Evolutionary conservation across 192 early-diverging fungal genomes (phyloP).

Genomic region (Coemansia aciculifera): DNA sequence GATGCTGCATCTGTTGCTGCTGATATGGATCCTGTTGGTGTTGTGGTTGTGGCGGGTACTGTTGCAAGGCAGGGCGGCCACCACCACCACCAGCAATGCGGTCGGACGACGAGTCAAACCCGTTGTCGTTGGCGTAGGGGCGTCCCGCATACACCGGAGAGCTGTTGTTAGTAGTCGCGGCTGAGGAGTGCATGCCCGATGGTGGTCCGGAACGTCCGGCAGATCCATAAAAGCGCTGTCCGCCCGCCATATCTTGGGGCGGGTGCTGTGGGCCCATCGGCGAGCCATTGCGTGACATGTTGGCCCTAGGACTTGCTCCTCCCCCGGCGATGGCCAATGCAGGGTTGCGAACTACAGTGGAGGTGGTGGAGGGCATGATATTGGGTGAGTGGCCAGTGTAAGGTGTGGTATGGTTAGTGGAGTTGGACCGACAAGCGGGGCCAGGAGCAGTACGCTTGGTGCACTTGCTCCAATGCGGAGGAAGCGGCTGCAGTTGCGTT

Average conservation of each 20-base stretch:
- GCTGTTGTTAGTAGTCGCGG: slow-evolving; percentile 10
- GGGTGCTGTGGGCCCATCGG: slow-evolving; percentile 5
- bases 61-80: not conserved
- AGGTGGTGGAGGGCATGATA: not conserved
- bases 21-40: slow-evolving; percentile 2
- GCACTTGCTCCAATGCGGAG: slow-evolving; percentile 32
- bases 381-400: not conserved
- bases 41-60: slow-evolving; percentile 18
- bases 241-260: slow-evolving; percentile 13
- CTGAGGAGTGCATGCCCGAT: slow-evolving; percentile 6
- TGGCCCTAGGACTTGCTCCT: not conserved
- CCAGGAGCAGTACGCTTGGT: not conserved
- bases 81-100: slow-evolving; percentile 10
- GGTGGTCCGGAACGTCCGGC: not conserved
- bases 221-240: slow-evolving; percentile 11
- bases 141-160: slow-evolving; percentile 20
- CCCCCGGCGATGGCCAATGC: not conserved
- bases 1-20: not conserved
- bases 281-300: slow-evolving; percentile 25
- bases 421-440: not conserved
- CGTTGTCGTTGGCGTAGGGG: slow-evolving; percentile 28
- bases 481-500: slow-evolving; percentile 12
- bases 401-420: slow-evolving; percentile 7
- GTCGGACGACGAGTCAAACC: slow-evolving; percentile 47
- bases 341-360: slow-evolving; percentile 30